Evolutionary conservation across 345 rosid genomes (phyloP).

Genomic region (Heritiera fomes): DNA sequence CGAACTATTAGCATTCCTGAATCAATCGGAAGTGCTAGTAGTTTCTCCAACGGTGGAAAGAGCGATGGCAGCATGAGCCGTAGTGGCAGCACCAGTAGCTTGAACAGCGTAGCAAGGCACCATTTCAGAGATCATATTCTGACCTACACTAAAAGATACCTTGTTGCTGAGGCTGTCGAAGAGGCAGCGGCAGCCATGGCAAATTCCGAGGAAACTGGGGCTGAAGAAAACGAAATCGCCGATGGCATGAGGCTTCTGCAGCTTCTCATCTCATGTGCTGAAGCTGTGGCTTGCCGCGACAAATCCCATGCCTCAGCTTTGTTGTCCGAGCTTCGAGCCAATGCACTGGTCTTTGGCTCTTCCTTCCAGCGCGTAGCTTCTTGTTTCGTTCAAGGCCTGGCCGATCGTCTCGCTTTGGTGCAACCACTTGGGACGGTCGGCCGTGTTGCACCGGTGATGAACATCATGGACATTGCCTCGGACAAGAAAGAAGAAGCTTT

Average conservation of each 20-base stretch:
- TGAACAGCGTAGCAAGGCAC: slow-evolving; percentile 29
- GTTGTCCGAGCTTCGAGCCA: slow-evolving; percentile 50
- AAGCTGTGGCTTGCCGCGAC: slow-evolving; percentile 74
- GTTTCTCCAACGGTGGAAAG: not conserved
- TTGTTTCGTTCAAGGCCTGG: slow-evolving; percentile 64
- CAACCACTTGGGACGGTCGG: slow-evolving; percentile 49
- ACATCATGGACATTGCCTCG: slow-evolving; percentile 38
- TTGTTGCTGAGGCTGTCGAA: slow-evolving; percentile 47
- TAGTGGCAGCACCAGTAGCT: slow-evolving; percentile 37
- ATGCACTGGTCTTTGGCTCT: slow-evolving; percentile 57
- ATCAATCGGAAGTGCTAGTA: slow-evolving; percentile 25
- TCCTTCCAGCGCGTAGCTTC: slow-evolving; percentile 69
- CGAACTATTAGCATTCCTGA: slow-evolving; percentile 34
- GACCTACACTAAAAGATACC: slow-evolving; percentile 42
- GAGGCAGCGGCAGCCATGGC: slow-evolving; percentile 43
- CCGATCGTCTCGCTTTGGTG: slow-evolving; percentile 48
- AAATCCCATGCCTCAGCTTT: slow-evolving; percentile 49
- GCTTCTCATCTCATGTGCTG: slow-evolving; percentile 61
- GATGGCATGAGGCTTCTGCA: slow-evolving; percentile 59
- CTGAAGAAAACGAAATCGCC: slow-evolving; percentile 35
- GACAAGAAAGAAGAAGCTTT: slow-evolving; percentile 59
- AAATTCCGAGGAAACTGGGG: slow-evolving; percentile 12
- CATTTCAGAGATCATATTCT: slow-evolving; percentile 53
- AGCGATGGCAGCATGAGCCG: slow-evolving; percentile 29
- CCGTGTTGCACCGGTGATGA: slow-evolving; percentile 32